Conservation (phyloP, 176 grass and related monocot species). For the Dendrocalamus sinicus region DNA sequence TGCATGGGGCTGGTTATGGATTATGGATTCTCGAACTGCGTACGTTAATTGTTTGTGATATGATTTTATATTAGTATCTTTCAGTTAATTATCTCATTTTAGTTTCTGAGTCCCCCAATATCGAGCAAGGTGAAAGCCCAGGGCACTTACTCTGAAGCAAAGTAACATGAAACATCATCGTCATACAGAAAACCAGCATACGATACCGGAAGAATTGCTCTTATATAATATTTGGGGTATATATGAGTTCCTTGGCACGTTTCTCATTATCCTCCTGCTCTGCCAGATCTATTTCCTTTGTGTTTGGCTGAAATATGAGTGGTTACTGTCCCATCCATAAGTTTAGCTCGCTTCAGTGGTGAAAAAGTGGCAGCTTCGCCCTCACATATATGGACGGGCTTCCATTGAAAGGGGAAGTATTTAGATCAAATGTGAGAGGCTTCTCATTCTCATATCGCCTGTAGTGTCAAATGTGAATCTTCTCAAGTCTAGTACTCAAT, state of each 20-base stretch:
- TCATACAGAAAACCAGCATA: neutral
- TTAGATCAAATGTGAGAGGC: conserved; percentile 46
- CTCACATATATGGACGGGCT: conserved; percentile 28
- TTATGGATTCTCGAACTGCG: conserved; percentile 11
- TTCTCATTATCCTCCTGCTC: neutral
- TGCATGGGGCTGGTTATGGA: neutral
- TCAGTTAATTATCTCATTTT: neutral
- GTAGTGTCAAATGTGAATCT: conserved; percentile 54
- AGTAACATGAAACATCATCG: neutral
- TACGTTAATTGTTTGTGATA: conserved; percentile 27
- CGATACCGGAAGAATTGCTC: neutral
- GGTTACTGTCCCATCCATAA: conserved; percentile 38
- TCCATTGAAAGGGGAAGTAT: conserved; percentile 46
- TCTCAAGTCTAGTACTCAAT: conserved; percentile 33
- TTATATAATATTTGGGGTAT: neutral
- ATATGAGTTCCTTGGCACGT: neutral
- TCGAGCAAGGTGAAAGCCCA: neutral
- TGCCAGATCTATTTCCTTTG: conserved; percentile 22
- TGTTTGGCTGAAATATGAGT: conserved; percentile 39
- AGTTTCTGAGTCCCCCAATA: neutral
- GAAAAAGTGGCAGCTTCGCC: conserved; percentile 30
- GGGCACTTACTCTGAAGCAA: neutral
- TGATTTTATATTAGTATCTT: neutral
- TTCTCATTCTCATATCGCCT: conserved; percentile 48
- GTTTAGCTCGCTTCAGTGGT: conserved; percentile 53